These are phyloP conservation scores for Trametes sanguinea DNA, from an alignment of 768 basidiomycete genomes.

Conservation along the genomic window DNA sequence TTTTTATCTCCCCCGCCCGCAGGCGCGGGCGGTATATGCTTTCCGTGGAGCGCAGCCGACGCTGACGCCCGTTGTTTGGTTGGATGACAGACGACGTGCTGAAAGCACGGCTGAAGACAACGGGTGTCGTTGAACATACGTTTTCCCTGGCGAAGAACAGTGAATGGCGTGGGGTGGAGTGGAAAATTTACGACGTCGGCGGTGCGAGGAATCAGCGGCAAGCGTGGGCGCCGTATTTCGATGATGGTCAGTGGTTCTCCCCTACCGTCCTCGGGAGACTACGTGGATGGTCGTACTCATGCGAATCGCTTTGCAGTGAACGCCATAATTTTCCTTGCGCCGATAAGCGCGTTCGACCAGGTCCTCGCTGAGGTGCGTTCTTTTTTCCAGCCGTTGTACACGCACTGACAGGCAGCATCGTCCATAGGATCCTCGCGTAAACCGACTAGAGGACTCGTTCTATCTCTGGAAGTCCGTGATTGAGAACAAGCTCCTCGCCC, in stretches of 20 bases:
- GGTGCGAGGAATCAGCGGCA: slow-evolving; percentile 80
- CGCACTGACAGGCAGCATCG: slow-evolving; percentile 5
- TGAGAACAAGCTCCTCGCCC: slow-evolving; percentile 69
- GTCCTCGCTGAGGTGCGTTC: slow-evolving; percentile 67
- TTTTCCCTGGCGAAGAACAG: slow-evolving; percentile 58
- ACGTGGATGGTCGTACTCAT: neutral
- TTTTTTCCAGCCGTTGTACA: neutral
- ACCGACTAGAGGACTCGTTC: slow-evolving; percentile 80
- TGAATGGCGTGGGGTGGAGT: slow-evolving; percentile 60
- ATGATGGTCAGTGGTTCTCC: slow-evolving; percentile 58
- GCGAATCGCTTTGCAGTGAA: slow-evolving; percentile 52
- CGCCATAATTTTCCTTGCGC: slow-evolving; percentile 86
- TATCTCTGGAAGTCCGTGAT: slow-evolving; percentile 72
- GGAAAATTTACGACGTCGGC: slow-evolving; percentile 87
- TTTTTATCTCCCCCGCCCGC: slow-evolving; percentile 10
- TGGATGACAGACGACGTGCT: slow-evolving; percentile 64
- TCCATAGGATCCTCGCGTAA: slow-evolving; percentile 65
- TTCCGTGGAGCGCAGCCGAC: slow-evolving; percentile 1
- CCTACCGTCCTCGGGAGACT: neutral
- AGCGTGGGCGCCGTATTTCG: slow-evolving; percentile 89
- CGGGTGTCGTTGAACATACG: slow-evolving; percentile 78
- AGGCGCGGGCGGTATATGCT: neutral
- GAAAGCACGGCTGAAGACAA: slow-evolving; percentile 79
- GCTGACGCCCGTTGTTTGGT: neutral
- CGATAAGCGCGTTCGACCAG: slow-evolving; percentile 87